Evolutionary conservation across 169 alveolate species (phyloP).

Genomic region (Ichthyophthirius multifiliis): DNA sequence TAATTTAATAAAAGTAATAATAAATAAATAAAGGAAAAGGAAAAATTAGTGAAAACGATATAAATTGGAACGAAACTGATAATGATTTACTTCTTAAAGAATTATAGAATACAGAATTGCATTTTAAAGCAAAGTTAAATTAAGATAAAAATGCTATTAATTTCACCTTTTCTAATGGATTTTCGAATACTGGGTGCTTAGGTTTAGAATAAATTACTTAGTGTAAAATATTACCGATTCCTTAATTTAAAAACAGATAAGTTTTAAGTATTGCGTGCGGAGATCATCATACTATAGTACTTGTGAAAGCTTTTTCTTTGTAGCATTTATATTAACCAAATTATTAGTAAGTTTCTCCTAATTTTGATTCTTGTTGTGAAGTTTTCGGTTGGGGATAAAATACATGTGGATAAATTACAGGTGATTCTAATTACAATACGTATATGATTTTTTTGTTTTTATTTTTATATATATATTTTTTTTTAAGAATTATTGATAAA

Average conservation of each 20-base stretch:
- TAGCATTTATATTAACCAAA: neutral
- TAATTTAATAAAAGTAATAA: neutral
- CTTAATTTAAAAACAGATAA: constrained; percentile 18
- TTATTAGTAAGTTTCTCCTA: neutral
- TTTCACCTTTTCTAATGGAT: neutral
- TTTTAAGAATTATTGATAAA: neutral
- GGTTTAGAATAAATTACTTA: neutral
- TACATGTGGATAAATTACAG: constrained; percentile 16
- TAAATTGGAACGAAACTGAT: neutral
- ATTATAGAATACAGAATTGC: neutral
- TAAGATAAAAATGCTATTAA: neutral
- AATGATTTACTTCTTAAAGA: neutral
- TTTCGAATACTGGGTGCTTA: neutral
- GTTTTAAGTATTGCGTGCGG: constrained; percentile 22
- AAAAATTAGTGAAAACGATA: neutral
- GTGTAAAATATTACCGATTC: neutral
- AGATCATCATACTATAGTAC: constrained; percentile 28
- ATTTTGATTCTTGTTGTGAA: constrained; percentile 17
- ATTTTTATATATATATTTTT: neutral
- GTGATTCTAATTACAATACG: neutral
- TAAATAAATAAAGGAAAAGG: neutral
- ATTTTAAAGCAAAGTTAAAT: neutral
- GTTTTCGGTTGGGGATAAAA: constrained; percentile 42
- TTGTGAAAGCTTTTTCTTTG: constrained; percentile 27
- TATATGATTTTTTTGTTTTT: neutral